Conservation (phyloP, 805 yeast species). For the Sporopachydermia quercuum region DNA sequence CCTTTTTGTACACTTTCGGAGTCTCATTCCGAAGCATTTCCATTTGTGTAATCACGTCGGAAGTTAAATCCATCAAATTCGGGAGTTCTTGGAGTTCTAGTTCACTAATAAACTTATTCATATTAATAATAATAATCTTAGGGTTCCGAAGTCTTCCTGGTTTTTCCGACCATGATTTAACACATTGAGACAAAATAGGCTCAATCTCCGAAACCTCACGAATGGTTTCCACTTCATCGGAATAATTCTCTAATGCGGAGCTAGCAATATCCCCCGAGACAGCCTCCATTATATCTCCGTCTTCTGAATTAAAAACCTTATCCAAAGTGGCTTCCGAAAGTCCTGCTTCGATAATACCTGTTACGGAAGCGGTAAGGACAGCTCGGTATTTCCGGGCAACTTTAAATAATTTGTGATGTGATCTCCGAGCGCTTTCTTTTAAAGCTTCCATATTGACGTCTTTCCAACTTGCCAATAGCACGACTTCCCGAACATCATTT, state of each 20-base stretch:
- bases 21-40: conserved; percentile 60
- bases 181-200: too few species aligned
- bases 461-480: conserved; percentile 89
- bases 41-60: conserved; percentile 39
- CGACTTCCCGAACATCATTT: conserved; percentile 73
- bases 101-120: conserved; percentile 31
- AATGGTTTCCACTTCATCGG: background rate
- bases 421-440: conserved; percentile 82
- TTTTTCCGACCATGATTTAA: conserved; percentile 41
- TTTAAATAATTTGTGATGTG: conserved; percentile 76
- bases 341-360: conserved; percentile 46
- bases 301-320: too few species aligned
- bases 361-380: conserved; percentile 35
- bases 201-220: too few species aligned
- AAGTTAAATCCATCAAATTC: conserved; percentile 37
- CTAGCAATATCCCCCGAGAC: background rate
- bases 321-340: conserved; percentile 2
- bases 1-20: conserved; percentile 56
- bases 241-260: background rate
- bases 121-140: conserved; percentile 34
- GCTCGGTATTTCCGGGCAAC: conserved; percentile 69
- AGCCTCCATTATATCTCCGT: background rate
- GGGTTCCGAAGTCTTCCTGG: conserved; percentile 41
- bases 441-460: conserved; percentile 89
- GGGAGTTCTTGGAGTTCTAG: conserved; percentile 27